Base-by-base conservation (phyloP, 306 rosid genomes). In the Trifolium dubium region DNA sequence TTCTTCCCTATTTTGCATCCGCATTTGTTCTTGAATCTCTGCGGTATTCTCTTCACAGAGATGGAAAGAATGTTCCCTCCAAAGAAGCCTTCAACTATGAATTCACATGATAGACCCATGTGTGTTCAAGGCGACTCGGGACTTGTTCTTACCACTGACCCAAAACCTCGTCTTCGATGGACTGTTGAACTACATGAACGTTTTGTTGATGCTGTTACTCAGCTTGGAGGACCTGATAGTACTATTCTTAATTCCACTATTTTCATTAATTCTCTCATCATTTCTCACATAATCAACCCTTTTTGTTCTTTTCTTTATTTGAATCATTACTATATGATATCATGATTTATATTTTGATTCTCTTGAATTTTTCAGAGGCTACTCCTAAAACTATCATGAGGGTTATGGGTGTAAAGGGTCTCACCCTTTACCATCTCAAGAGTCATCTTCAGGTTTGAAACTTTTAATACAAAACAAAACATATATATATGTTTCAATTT, bases 351-450 rank as follows among this genome's bases (percentile, higher is more conserved):
- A 37, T 54, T 54, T 54, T 4, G 3, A 23, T 55, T 55, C 8
- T 60, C 66, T 60, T 49, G 23, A 51, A 46, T 80, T 76, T 71
- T 71, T 65, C 78, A 95, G 99, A 95, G 87, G 99, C 99, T 4
- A 95, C 99, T 23, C 99, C 99, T 1, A 95, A 95, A 83, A 92
- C 99, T 35, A 95, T 95, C 83, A 95, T 95, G 99, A 90, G 99
- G 82, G 99, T 92, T 37, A 95, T 95, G 99, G 96, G 99, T 70
- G 99, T 95, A 81, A 95, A 95, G 87, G 99, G 99, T 75, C 98
- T 95, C 18, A 95, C 99, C 69, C 98, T 95, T 85, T 95, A 95
- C 92, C 99, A 95, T 86, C 96, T 95, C 81, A 95, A 95, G 90
- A 95, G 99, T 83, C 99, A 95, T 23, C 99, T 95, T 41, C 99